Evolutionary conservation across 148 eudicot genomes (phyloP).

Genomic region (Camellia japonica): DNA sequence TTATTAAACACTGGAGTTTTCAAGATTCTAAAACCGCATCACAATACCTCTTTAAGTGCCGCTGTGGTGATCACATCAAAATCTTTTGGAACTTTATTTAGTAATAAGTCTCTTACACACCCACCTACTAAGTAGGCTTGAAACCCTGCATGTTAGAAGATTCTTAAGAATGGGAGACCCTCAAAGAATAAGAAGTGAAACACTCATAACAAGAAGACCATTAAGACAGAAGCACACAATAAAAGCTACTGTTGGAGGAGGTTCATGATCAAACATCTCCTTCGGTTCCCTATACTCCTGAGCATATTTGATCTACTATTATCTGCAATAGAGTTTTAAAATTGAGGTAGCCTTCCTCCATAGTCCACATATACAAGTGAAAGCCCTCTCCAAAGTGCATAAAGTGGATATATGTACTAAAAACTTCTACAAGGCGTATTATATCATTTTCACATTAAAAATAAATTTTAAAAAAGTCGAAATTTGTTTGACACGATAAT

Average conservation of each 20-base stretch:
- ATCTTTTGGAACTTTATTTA: slow-evolving; percentile 79
- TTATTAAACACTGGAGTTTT: background rate
- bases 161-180: slow-evolving; percentile 10
- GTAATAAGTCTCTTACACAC: slow-evolving; percentile 88
- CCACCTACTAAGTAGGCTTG: slow-evolving; percentile 96
- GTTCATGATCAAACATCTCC: background rate
- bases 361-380: background rate
- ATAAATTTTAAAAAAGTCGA: no score
- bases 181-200: background rate
- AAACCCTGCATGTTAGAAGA: slow-evolving; percentile 53
- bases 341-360: background rate
- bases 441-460: no score
- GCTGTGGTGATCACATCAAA: slow-evolving; percentile 94
- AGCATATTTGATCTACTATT: background rate
- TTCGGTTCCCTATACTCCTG: background rate
- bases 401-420: background rate
- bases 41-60: slow-evolving; percentile 53
- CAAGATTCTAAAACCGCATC: slow-evolving; percentile 1
- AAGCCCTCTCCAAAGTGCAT: background rate
- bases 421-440: no score
- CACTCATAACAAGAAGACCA: background rate
- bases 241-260: background rate
- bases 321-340: background rate
- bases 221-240: background rate
- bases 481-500: no score